A percentile compares a stretch with the other conserved stretches of the same genome.
Conservation (phyloP, 805 yeast genomes). For the Ogataea kodamae region DNA sequence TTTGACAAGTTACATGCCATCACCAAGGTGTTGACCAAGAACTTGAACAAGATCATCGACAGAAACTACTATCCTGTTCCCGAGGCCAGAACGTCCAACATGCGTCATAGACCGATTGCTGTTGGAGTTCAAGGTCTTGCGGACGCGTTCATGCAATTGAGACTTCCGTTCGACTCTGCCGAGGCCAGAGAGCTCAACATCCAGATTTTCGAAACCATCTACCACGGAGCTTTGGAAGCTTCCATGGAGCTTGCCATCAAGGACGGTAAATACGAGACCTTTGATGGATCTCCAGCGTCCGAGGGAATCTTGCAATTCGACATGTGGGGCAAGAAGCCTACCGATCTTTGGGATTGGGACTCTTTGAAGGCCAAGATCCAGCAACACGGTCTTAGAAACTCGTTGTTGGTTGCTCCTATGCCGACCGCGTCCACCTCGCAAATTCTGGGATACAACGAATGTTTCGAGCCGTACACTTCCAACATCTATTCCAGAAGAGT, state of each 20-base stretch:
- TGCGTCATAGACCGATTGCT: conserved; percentile 60
- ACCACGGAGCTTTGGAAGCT: conserved; percentile 57
- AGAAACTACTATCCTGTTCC: conserved; percentile 54
- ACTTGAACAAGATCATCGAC: conserved; percentile 55
- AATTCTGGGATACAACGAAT: conserved; percentile 58
- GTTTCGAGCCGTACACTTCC: conserved; percentile 62
- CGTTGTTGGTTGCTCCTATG: conserved; percentile 62
- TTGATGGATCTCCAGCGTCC: conserved; percentile 57
- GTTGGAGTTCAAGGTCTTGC: conserved; percentile 64
- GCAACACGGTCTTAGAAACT: conserved; percentile 52
- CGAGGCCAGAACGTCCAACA: conserved; percentile 50
- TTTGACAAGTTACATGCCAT: conserved; percentile 54
- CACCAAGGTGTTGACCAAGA: conserved; percentile 51
- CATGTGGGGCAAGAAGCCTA: conserved; percentile 56
- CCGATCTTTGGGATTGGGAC: conserved; percentile 59
- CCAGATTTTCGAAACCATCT: conserved; percentile 59
- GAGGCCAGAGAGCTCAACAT: conserved; percentile 55
- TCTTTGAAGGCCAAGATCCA: conserved; percentile 46
- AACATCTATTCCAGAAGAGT: conserved; percentile 62
- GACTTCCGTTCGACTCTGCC: conserved; percentile 56
- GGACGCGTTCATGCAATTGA: conserved; percentile 52
- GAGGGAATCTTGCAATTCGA: conserved; percentile 56
- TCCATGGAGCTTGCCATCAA: conserved; percentile 50
- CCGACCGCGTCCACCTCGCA: conserved; percentile 68
- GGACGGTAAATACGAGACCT: conserved; percentile 50